Evolutionary conservation across 495 filamentous ascomycete genomes (phyloP).

Genomic region (Aspergillus baeticus): DNA sequence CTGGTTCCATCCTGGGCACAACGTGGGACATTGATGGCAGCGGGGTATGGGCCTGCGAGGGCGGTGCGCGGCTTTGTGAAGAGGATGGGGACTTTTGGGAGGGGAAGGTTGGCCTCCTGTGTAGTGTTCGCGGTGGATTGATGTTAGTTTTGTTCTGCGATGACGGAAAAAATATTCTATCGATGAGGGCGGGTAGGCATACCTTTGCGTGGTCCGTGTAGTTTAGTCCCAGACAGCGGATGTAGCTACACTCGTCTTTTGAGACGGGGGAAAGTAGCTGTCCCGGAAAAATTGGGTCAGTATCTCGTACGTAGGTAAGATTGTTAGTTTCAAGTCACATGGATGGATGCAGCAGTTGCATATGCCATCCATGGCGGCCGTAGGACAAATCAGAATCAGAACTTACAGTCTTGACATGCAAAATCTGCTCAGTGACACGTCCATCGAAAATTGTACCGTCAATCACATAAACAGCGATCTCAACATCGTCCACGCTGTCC

Average conservation of each 20-base stretch:
- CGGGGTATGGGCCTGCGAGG: neutral
- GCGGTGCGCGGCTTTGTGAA: neutral
- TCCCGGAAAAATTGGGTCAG: neutral
- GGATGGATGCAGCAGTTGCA: too few relatives aligned
- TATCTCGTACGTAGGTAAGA: neutral
- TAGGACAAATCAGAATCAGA: neutral
- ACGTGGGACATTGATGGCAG: neutral
- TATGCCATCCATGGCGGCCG: too few relatives aligned
- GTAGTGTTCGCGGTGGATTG: too few relatives aligned
- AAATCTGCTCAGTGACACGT: slow-evolving; percentile 26
- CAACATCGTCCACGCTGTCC: slow-evolving; percentile 30
- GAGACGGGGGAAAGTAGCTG: slow-evolving; percentile 10
- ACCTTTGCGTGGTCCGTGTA: slow-evolving; percentile 41
- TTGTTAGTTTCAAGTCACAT: too few relatives aligned
- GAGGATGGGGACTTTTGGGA: neutral
- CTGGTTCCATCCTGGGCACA: slow-evolving; percentile 1
- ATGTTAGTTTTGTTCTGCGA: too few relatives aligned
- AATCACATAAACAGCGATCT: slow-evolving; percentile 33
- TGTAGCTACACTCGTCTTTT: neutral
- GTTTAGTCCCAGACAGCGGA: slow-evolving; percentile 44
- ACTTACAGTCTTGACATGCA: slow-evolving; percentile 34
- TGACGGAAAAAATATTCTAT: too few relatives aligned
- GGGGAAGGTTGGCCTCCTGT: neutral
- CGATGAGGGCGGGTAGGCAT: neutral
- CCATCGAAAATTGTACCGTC: slow-evolving; percentile 40